Conservation (phyloP, 2,329 filamentous ascomycete genomes). For the Pseudophaeomoniella oleicola region DNA sequence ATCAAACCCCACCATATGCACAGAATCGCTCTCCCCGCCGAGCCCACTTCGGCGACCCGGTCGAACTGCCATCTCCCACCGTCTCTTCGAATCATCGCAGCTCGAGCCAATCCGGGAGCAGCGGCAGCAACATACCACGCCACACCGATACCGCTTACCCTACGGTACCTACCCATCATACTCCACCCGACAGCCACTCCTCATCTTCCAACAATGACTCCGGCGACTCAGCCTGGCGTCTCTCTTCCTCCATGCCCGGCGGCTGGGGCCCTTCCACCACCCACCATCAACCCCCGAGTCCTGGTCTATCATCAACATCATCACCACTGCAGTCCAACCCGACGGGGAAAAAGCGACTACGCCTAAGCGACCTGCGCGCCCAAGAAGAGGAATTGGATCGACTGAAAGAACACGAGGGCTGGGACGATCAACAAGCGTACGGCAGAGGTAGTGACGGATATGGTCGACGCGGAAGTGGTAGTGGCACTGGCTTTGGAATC, state of each 20-base stretch:
- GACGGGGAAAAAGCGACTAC: neutral
- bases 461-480: neutral
- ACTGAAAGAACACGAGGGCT: neutral
- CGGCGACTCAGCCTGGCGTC: slow-evolving; percentile 6
- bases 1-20: neutral
- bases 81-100: neutral
- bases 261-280: slow-evolving; percentile 6
- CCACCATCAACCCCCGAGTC: neutral
- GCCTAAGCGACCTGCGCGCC: neutral
- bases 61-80: neutral
- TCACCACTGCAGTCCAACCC: neutral
- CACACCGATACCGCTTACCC: neutral
- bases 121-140: neutral
- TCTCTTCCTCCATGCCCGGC: slow-evolving; percentile 8
- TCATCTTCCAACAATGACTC: neutral
- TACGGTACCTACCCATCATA: neutral
- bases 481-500: neutral
- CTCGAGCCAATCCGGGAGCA: slow-evolving; percentile 2
- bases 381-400: neutral
- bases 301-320: neutral
- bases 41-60: neutral
- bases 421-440: neutral
- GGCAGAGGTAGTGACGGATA: neutral
- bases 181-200: neutral
- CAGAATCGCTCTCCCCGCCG: neutral